phyloP scores from a whole-genome alignment of 306 rosid genomes.

The Trifolium pratense region DNA sequence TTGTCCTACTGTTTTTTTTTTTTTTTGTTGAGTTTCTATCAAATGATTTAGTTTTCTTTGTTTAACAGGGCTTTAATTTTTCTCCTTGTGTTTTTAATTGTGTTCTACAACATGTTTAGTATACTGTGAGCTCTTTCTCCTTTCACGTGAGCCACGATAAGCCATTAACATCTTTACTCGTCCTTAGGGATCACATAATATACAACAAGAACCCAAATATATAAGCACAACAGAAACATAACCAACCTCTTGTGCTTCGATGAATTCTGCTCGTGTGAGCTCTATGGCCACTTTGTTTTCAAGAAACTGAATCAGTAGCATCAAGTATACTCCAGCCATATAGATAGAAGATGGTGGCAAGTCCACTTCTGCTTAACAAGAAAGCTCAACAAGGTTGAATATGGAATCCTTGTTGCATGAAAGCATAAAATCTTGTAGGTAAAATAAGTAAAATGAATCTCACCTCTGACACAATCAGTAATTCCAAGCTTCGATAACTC shows the following conservation, averaged over 20 bases:
- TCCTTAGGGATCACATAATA: constrained; percentile 26
- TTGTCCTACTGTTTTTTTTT: neutral
- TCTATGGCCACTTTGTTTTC: constrained; percentile 97
- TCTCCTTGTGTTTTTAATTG: too few species aligned
- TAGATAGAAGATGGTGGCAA: constrained; percentile 94
- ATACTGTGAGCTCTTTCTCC: neutral
- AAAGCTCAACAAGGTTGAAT: constrained; percentile 45
- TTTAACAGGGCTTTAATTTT: neutral
- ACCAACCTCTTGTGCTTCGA: constrained; percentile 92
- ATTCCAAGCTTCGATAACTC: constrained; percentile 94
- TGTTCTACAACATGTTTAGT: too few species aligned
- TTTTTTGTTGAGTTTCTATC: neutral
- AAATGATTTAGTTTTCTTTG: neutral
- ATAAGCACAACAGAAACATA: constrained; percentile 20
- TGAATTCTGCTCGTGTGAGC: constrained; percentile 87
- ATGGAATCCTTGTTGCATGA: constrained; percentile 28
- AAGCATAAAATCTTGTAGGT: constrained; percentile 35
- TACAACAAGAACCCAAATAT: constrained; percentile 28
- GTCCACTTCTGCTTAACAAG: constrained; percentile 75
- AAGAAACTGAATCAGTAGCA: constrained; percentile 90
- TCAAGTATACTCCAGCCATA: constrained; percentile 98
- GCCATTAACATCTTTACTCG: neutral
- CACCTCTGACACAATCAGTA: constrained; percentile 85
- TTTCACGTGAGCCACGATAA: neutral
- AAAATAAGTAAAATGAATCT: constrained; percentile 47